Evolutionary conservation across 2,329 filamentous ascomycete genomes (phyloP).

Genomic region (Fusarium papillatum): DNA sequence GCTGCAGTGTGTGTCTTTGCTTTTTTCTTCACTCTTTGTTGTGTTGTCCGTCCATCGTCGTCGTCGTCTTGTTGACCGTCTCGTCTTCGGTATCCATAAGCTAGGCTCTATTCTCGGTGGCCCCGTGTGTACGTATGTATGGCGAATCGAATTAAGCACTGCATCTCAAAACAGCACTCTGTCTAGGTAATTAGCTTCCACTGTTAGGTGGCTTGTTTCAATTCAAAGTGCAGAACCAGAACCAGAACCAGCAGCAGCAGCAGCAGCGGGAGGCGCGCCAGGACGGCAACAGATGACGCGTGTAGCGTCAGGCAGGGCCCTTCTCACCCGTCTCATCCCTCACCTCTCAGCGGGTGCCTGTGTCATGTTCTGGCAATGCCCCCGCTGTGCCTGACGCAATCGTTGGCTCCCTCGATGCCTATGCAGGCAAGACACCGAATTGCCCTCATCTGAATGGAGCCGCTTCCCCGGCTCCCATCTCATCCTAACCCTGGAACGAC

Average conservation of each 20-base stretch:
- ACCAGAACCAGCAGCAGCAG: not conserved
- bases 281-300: not conserved
- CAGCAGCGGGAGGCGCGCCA: not conserved
- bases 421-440: not conserved
- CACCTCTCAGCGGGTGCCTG: not conserved
- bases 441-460: constrained; percentile 6
- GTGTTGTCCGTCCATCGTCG: not conserved
- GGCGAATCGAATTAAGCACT: not conserved
- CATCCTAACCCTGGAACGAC: constrained; percentile 2
- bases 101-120: not conserved
- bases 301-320: not conserved
- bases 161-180: constrained; percentile 27
- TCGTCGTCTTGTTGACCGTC: not conserved
- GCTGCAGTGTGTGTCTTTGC: not conserved
- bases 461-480: constrained; percentile 4
- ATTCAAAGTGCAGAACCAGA: not conserved
- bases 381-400: constrained; percentile 25
- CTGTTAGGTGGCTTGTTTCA: not conserved
- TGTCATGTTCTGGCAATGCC: constrained; percentile 14
- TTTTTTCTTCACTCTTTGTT: not conserved
- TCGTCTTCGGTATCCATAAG: not conserved
- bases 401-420: constrained; percentile 5
- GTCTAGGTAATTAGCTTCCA: constrained; percentile 17
- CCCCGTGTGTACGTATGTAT: not conserved
- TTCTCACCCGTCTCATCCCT: constrained; percentile 2